Conservation (phyloP, 2,329 filamentous ascomycete species). For the Ambrosiella beaveri region DNA sequence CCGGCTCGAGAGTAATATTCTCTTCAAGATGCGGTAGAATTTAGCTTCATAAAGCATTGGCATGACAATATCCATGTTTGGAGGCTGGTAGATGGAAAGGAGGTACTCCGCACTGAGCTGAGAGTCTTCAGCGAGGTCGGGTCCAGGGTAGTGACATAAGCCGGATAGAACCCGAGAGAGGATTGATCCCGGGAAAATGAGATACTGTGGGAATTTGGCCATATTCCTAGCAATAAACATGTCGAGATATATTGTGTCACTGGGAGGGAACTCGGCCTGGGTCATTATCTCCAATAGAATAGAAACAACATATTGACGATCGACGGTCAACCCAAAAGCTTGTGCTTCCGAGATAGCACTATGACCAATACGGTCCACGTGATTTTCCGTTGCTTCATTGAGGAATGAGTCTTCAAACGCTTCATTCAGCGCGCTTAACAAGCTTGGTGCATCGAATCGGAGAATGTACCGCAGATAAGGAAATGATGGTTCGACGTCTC, state of each 20-base stretch:
- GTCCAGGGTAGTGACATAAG: conserved; percentile 67
- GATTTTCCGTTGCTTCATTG: conserved; percentile 57
- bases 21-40: conserved; percentile 85
- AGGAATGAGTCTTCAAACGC: conserved; percentile 91
- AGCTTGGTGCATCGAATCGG: conserved; percentile 76
- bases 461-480: conserved; percentile 72
- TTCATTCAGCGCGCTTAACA: conserved; percentile 89
- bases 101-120: conserved; percentile 95
- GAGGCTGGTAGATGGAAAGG: conserved; percentile 79
- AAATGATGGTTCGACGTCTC: conserved; percentile 54
- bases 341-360: conserved; percentile 45
- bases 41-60: conserved; percentile 60
- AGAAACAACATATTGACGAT: conserved; percentile 81
- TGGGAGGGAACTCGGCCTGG: conserved; percentile 50
- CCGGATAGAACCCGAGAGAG: conserved; percentile 66
- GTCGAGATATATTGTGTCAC: conserved; percentile 85
- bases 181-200: conserved; percentile 73
- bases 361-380: conserved; percentile 32
- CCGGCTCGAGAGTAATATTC: conserved; percentile 63
- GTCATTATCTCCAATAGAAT: conserved; percentile 87
- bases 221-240: conserved; percentile 97
- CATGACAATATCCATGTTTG: conserved; percentile 60
- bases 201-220: conserved; percentile 91
- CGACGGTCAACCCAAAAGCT: conserved; percentile 54
- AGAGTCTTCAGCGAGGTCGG: conserved; percentile 75